Conservation (phyloP, 371 early-diverging fungal species). For the Mortierella sp. region DNA sequence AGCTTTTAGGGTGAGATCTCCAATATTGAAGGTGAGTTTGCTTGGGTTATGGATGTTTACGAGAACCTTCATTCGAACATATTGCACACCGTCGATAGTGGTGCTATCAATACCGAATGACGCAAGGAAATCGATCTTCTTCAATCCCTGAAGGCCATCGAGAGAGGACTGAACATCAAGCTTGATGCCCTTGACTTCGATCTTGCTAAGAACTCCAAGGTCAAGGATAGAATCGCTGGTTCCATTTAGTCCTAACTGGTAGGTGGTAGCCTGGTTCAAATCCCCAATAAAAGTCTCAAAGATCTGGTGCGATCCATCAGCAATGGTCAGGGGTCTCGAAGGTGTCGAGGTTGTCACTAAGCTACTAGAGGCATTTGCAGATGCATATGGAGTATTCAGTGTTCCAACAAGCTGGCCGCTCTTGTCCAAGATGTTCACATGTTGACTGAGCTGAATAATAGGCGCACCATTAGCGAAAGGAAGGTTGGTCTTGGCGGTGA, state of each 20-base stretch:
- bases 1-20: conserved; percentile 9
- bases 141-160: conserved; percentile 30
- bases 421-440: conserved; percentile 22
- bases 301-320: conserved; percentile 6
- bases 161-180: conserved; percentile 22
- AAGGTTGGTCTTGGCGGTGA: conserved; percentile 28
- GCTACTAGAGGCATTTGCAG: conserved; percentile 9
- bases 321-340: neutral
- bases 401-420: conserved; percentile 23
- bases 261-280: conserved; percentile 19
- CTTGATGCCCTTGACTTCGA: conserved; percentile 27
- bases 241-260: conserved; percentile 16
- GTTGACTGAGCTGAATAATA: conserved; percentile 24
- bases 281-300: conserved; percentile 18
- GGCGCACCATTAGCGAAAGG: conserved; percentile 28
- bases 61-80: neutral
- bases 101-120: neutral
- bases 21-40: conserved; percentile 30
- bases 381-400: conserved; percentile 3
- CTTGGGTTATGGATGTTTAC: conserved; percentile 38
- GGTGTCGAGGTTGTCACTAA: conserved; percentile 10
- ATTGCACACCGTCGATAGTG: neutral
- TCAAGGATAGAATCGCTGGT: conserved; percentile 16
- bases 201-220: conserved; percentile 16
- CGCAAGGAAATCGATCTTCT: conserved; percentile 1